A percentile compares a stretch with the other conserved stretches of the same genome.
Evolutionary conservation across 495 filamentous ascomycete genomes (phyloP).

Genomic region (Penicillium roqueforti): DNA sequence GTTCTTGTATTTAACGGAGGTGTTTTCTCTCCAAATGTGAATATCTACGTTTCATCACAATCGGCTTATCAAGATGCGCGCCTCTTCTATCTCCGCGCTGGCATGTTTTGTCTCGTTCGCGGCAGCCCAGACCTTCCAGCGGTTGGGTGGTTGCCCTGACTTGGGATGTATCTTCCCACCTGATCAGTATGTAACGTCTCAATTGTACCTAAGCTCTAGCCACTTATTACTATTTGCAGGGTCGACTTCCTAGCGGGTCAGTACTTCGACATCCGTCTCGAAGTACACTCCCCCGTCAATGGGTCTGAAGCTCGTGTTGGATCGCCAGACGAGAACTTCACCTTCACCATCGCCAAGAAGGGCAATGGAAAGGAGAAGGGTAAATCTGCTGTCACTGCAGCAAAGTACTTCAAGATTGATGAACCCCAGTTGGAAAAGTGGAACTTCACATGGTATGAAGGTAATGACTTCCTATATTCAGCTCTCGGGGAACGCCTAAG

Average conservation of each 20-base stretch:
- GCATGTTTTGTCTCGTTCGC: conserved; percentile 21
- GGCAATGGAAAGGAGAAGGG: conserved; percentile 22
- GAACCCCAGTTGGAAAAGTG: conserved; percentile 64
- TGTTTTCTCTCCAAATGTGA: neutral
- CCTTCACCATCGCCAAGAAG: conserved; percentile 62
- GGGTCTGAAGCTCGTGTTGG: conserved; percentile 63
- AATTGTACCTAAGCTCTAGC: neutral
- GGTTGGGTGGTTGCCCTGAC: conserved; percentile 64
- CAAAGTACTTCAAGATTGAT: conserved; percentile 54
- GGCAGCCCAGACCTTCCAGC: conserved; percentile 61
- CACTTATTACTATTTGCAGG: conserved; percentile 17
- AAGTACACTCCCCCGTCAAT: conserved; percentile 72
- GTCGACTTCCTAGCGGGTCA: conserved; percentile 70
- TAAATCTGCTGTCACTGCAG: conserved; percentile 37
- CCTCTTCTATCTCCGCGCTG: conserved; percentile 15
- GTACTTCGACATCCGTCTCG: conserved; percentile 70
- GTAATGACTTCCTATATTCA: conserved; percentile 20
- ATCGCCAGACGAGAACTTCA: conserved; percentile 63
- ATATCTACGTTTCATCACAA: neutral
- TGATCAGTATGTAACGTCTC: conserved; percentile 52
- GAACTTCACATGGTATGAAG: conserved; percentile 69
- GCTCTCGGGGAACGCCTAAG: neutral
- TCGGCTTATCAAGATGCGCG: conserved; percentile 23
- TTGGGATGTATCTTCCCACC: conserved; percentile 74
- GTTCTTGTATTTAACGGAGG: neutral